Evolutionary conservation across 2,329 filamentous ascomycete species (phyloP).

Genomic region (Trichoderma guizhouense): DNA sequence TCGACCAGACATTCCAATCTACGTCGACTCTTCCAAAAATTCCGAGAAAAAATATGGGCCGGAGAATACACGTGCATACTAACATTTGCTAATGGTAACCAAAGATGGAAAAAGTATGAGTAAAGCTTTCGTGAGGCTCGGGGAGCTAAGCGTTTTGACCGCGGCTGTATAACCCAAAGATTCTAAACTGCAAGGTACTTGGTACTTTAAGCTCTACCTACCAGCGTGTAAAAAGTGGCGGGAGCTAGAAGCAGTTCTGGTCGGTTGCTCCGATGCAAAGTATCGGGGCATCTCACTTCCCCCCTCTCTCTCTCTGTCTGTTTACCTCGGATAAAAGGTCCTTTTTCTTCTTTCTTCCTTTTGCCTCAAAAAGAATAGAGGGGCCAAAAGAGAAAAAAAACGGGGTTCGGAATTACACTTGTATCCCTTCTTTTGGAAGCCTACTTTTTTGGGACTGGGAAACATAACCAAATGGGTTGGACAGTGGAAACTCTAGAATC

Average conservation of each 20-base stretch:
- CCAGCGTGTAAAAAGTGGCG: neutral
- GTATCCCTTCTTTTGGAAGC: neutral
- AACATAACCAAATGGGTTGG: neutral
- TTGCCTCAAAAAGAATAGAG: neutral
- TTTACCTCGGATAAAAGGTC: neutral
- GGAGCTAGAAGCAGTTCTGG: neutral
- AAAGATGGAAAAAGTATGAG: neutral
- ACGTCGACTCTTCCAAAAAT: neutral
- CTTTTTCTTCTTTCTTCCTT: neutral
- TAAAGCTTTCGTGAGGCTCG: neutral
- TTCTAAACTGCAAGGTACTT: no score
- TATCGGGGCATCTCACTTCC: neutral
- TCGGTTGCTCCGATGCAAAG: neutral
- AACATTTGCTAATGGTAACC: neutral
- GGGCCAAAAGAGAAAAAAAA: neutral
- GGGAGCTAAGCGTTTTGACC: neutral
- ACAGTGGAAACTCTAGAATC: neutral
- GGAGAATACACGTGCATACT: neutral
- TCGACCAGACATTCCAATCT: neutral
- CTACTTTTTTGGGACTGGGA: neutral
- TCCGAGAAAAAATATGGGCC: neutral
- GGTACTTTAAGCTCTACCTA: no score
- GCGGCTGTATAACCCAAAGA: neutral
- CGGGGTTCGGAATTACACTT: neutral
- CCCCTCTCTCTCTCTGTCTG: neutral